phyloP scores from a whole-genome alignment of 768 basidiomycete species.

The Lactarius akahatsu region DNA sequence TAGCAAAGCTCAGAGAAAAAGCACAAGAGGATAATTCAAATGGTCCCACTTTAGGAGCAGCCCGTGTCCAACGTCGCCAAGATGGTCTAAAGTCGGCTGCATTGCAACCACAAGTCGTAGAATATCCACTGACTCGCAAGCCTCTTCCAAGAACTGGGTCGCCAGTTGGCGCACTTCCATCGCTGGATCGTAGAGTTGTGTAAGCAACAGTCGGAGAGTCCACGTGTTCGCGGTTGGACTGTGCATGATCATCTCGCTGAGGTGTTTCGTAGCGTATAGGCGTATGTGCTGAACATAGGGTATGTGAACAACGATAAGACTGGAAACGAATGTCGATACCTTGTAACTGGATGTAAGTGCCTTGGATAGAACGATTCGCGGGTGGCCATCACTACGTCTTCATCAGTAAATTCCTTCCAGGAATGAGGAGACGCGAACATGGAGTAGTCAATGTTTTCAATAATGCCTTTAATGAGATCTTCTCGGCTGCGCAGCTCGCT shows the following conservation, averaged over 20 bases:
- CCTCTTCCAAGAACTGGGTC: conserved; percentile 84
- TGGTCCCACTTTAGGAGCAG: conserved; percentile 75
- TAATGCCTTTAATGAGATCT: conserved; percentile 87
- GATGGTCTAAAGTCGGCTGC: conserved; percentile 92
- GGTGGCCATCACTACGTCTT: conserved; percentile 78
- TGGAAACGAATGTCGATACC: conserved; percentile 40
- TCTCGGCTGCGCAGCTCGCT: conserved; percentile 89
- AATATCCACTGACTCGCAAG: conserved; percentile 79
- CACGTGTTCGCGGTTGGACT: conserved; percentile 70
- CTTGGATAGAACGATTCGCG: conserved; percentile 90
- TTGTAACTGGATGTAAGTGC: conserved; percentile 92
- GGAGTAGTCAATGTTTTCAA: conserved; percentile 89
- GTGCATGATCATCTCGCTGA: conserved; percentile 75
- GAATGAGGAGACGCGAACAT: conserved; percentile 51
- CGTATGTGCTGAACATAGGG: conserved; percentile 66
- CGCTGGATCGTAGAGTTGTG: conserved; percentile 92
- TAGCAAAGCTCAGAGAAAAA: conserved; percentile 1
- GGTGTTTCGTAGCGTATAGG: conserved; percentile 82
- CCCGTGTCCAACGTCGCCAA: conserved; percentile 89
- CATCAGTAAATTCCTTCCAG: conserved; percentile 22
- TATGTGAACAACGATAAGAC: neutral
- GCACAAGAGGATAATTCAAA: neutral
- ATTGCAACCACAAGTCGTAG: conserved; percentile 90
- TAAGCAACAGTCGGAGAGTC: conserved; percentile 88
- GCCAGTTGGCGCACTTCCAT: conserved; percentile 89